Base-by-base conservation (phyloP, 164 flowering plant species). In the Kingdonia uniflora region DNA sequence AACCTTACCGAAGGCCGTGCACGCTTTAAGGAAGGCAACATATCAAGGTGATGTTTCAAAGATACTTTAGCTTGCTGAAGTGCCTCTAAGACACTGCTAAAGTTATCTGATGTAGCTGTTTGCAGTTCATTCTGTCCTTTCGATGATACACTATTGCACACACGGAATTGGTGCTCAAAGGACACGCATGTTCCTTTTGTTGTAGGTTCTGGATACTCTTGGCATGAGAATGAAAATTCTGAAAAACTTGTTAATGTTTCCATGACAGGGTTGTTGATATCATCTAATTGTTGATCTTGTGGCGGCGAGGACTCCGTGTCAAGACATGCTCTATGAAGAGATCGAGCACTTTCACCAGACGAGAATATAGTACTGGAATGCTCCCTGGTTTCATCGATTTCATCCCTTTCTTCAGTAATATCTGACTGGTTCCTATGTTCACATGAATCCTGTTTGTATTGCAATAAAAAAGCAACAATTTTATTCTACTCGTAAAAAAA, bases 341-440 rank as follows among this genome's bases (percentile, higher is more conserved):
- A 22, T 35, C 63, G 72, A 10, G 39, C 52, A 42, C 54, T 73
- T 53, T 57, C 59, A 50, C 57, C 60, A 13, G 35, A 39, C 24
- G 70, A 41, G 29, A 52, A 42, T 17, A 53, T 43, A 40, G 46
- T 42, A 33, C 33, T 67, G 55, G 44, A 29, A 25, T 49, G 44
- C 16, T 25, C 60, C 17, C 66, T 59, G 37, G 61, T 56, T 24
- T 62, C 68, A 63, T 70, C 68, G 19, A 59, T 45, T 42, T 82
- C 90, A 52, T 79, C 78, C 56, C 71, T 71, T 58, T 90, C 95
- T 61, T 84, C 88, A 10, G 87, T 82, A 21, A 80, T 65, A 63
- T 90, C 95, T 24, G 91, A 87, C 40, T 72, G 80, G 66, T 71
- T 86, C 42, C 84, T 90, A 42, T 74, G 91, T 63, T 86, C 91